These are phyloP conservation scores for Ogataea hybrid DNA, from an alignment of 1,139 yeast species.

Conservation along the genomic window DNA sequence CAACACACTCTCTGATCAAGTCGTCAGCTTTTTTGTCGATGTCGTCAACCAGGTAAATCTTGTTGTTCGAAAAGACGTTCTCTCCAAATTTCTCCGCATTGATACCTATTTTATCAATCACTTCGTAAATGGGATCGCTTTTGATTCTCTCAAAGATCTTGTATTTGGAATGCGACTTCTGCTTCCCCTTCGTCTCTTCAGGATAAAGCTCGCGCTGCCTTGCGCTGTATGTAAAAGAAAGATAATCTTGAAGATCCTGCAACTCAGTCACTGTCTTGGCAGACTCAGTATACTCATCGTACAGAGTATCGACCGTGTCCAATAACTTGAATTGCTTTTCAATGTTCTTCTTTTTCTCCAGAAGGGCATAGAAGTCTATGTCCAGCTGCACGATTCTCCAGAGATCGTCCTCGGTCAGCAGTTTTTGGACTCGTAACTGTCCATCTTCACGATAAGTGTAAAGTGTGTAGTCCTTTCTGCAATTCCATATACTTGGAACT, in stretches of 20 bases:
- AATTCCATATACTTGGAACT: slow-evolving; percentile 96
- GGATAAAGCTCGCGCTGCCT: slow-evolving; percentile 47
- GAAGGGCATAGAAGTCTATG: slow-evolving; percentile 82
- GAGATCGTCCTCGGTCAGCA: slow-evolving; percentile 77
- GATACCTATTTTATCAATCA: slow-evolving; percentile 75
- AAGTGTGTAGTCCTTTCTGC: slow-evolving; percentile 83
- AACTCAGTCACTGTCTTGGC: slow-evolving; percentile 72
- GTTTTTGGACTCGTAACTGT: slow-evolving; percentile 47
- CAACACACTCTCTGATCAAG: slow-evolving; percentile 43
- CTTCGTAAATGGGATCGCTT: slow-evolving; percentile 61
- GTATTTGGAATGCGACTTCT: slow-evolving; percentile 68
- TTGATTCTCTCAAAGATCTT: slow-evolving; percentile 76
- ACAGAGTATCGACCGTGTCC: slow-evolving; percentile 56
- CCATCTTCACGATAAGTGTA: slow-evolving; percentile 51
- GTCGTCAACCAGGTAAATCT: slow-evolving; percentile 78
- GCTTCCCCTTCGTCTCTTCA: slow-evolving; percentile 20
- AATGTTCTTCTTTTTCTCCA: slow-evolving; percentile 70
- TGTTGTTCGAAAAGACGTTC: slow-evolving; percentile 69
- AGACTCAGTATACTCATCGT: slow-evolving; percentile 51
- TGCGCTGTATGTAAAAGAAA: slow-evolving; percentile 77
- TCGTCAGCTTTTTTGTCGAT: slow-evolving; percentile 63
- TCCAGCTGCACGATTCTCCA: slow-evolving; percentile 91
- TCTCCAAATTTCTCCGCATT: slow-evolving; percentile 80
- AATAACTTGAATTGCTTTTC: slow-evolving; percentile 56
- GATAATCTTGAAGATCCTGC: slow-evolving; percentile 84